Percentiles rank a stretch among this genome's conserved stretches.
phyloP scores from a whole-genome alignment of 2,329 filamentous ascomycete genomes.

The Hypomyces rosellus region DNA sequence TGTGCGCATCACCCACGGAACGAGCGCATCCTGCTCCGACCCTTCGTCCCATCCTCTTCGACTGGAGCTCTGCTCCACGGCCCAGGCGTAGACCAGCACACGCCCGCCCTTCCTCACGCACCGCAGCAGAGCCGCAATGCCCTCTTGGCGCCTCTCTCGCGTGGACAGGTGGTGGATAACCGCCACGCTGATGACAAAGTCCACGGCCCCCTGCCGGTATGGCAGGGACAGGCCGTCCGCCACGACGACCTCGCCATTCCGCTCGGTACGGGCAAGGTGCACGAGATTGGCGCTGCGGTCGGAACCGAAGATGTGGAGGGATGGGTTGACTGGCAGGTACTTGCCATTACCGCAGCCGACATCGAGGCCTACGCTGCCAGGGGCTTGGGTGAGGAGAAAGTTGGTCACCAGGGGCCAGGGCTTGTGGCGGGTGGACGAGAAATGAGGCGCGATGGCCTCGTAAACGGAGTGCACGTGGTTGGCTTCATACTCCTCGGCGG shows the following conservation, averaged over 20 bases:
- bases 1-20: constrained; percentile 76
- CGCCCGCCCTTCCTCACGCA: constrained; percentile 59
- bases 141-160: constrained; percentile 61
- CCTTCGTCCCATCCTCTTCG: constrained; percentile 83
- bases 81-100: constrained; percentile 88
- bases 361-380: constrained; percentile 78
- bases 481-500: constrained; percentile 65
- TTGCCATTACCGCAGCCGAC: constrained; percentile 97
- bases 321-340: constrained; percentile 73
- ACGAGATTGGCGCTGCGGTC: constrained; percentile 65
- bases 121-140: constrained; percentile 63
- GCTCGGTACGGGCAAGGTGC: constrained; percentile 37
- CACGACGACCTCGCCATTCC: constrained; percentile 61
- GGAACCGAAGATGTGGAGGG: constrained; percentile 74
- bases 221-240: constrained; percentile 82
- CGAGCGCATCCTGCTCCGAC: constrained; percentile 83
- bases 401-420: constrained; percentile 87
- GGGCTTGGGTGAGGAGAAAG: constrained; percentile 60
- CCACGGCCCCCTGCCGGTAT: constrained; percentile 53
- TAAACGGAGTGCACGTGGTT: constrained; percentile 89
- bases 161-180: constrained; percentile 93
- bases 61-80: constrained; percentile 82
- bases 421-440: constrained; percentile 71
- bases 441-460: constrained; percentile 77
- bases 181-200: constrained; percentile 91